A percentile compares a stretch with the other conserved stretches of the same genome.
These are phyloP conservation scores for Colletotrichum costaricense DNA, from an alignment of 2,329 filamentous ascomycete species.

Conservation along the genomic window DNA sequence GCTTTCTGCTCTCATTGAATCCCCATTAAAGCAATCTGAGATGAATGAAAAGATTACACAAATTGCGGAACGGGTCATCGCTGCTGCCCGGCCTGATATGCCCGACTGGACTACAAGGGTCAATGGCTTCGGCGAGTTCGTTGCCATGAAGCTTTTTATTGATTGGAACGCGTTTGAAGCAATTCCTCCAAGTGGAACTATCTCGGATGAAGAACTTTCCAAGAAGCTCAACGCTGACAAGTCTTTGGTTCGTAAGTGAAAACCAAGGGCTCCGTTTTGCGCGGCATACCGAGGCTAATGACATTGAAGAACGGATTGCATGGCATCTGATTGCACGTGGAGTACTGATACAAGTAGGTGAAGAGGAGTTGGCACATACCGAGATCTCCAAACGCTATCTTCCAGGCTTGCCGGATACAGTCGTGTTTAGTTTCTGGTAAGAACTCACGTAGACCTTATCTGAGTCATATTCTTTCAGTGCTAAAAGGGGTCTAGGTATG, in stretches of 20 bases:
- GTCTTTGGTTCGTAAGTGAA: slow-evolving; percentile 40
- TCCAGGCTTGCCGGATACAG: slow-evolving; percentile 22
- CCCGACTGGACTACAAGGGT: slow-evolving; percentile 26
- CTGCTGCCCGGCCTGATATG: neutral
- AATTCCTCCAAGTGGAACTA: slow-evolving; percentile 42
- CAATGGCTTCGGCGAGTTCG: neutral
- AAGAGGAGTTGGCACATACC: slow-evolving; percentile 40
- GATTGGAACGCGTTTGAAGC: slow-evolving; percentile 46
- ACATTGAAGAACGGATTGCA: slow-evolving; percentile 33
- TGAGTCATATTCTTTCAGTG: too few species aligned
- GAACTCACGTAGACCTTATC: too few species aligned
- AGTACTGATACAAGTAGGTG: slow-evolving; percentile 36
- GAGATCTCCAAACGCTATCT: slow-evolving; percentile 34
- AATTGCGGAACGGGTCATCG: slow-evolving; percentile 28
- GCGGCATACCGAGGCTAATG: neutral
- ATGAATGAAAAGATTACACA: neutral
- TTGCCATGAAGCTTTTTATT: slow-evolving; percentile 42
- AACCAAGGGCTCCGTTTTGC: too few species aligned
- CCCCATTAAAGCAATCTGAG: neutral
- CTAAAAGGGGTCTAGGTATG: slow-evolving; percentile 37
- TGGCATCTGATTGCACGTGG: slow-evolving; percentile 37
- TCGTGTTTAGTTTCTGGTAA: slow-evolving; percentile 32
- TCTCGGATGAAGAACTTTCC: slow-evolving; percentile 44
- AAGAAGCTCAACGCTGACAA: slow-evolving; percentile 41
- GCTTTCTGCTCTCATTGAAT: too few species aligned